A percentile compares a stretch with the other conserved stretches of the same genome.
These are phyloP conservation scores for Lentinula edodes DNA, from an alignment of 768 basidiomycete species.

Conservation along the genomic window DNA sequence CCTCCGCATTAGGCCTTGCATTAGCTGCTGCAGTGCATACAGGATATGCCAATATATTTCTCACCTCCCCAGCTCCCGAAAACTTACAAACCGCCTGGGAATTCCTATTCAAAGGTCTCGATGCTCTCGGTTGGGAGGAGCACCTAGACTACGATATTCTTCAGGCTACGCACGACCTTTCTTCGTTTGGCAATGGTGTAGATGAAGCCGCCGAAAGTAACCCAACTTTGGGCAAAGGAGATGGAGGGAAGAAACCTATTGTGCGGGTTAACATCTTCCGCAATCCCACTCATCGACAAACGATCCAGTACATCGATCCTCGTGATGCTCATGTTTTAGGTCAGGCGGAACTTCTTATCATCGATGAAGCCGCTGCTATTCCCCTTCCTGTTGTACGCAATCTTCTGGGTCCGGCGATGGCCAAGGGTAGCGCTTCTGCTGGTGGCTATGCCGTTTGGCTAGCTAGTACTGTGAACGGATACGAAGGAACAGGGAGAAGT, in stretches of 20 bases:
- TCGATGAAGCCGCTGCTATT: constrained; percentile 98
- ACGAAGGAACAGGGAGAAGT: constrained; percentile 98
- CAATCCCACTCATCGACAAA: constrained; percentile 3
- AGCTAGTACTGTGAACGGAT: constrained; percentile 99
- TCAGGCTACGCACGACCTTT: constrained; percentile 87
- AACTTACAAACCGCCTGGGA: constrained; percentile 98
- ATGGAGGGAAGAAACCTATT: constrained; percentile 1
- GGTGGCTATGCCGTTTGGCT: constrained; percentile 86
- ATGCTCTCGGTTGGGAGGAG: constrained; percentile 92
- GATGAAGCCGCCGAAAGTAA: background rate
- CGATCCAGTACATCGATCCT: constrained; percentile 90
- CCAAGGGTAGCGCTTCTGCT: constrained; percentile 1
- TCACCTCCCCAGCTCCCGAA: constrained; percentile 95
- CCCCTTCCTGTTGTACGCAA: constrained; percentile 93
- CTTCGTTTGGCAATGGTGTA: background rate
- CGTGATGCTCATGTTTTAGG: constrained; percentile 97
- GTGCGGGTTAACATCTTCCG: constrained; percentile 8
- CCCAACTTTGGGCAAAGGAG: background rate
- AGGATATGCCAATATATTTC: constrained; percentile 96
- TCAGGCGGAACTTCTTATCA: constrained; percentile 95
- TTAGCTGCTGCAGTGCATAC: constrained; percentile 90
- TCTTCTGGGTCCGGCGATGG: constrained; percentile 69
- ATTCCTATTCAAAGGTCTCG: constrained; percentile 95
- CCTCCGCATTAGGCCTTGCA: constrained; percentile 91
- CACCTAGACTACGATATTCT: constrained; percentile 97